Evolutionary conservation across 495 filamentous ascomycete genomes (phyloP), one percentile per base, ranked within the genome.

Genomic region (Penicillium crystallinum): DNA sequence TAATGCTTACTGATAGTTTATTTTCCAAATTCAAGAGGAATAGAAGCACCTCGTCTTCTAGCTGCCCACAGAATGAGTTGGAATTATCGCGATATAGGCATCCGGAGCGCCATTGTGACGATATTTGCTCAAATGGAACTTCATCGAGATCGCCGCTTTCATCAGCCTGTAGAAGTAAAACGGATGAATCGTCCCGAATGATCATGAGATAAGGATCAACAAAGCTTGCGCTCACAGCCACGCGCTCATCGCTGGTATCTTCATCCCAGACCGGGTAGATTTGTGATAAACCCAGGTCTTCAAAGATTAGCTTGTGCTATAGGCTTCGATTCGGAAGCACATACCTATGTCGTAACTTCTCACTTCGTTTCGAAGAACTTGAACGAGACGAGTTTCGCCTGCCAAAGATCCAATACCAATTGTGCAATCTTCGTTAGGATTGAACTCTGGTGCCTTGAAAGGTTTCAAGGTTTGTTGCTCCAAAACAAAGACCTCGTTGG

Each of bases 181-280:
- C 76, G 43, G 86, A 90, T 0, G 79, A 80, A 65, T 97, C 90
- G 51, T 96, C 88, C 49, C 88, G 79, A 36, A 96, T 64, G 4
- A 99, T 79, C 2, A 95, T 73, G n/a, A 99, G 61, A 63, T 88
- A 97, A 6, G 91, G 90, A 61, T 97, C 93, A 11, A 78, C 77
- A 57, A 97, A 88, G 66, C 87, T 93, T n/a, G 87, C 86, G 59
- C 80, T 88, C 35, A 89, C 70, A 22, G 91, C 85, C 33, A 82
- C 77, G 4, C 88, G 83, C 55, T 85, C 84, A 31, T 90, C 87
- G 17, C 84, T 90, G 0, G 82, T 89, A 40, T 89, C 88, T 58
- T 96, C 93, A 55, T 97, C 92, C 49, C 82, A 79, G 73, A 97
- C 84, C 2, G 90, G 89, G 49, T 96, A 79, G 27, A 97, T 97